Evolutionary conservation across 495 filamentous ascomycete species (phyloP).

Genomic region (Podospora bellae-mahoneyi): DNA sequence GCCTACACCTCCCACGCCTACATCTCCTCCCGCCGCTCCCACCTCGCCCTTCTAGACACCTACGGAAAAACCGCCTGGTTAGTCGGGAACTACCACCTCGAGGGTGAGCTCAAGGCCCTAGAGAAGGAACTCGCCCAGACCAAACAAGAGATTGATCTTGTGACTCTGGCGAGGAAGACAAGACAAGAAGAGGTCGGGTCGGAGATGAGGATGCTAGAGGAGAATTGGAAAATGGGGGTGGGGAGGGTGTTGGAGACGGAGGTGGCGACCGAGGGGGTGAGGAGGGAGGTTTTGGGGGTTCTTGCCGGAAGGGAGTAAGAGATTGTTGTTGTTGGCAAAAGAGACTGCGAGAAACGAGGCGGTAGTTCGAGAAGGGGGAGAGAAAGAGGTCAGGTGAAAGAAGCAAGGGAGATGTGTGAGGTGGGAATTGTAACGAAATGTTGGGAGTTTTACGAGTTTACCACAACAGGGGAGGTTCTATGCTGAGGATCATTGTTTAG

Average conservation of each 20-base stretch:
- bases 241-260: constrained; percentile 72
- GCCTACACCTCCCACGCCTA: constrained; percentile 67
- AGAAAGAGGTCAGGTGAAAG: too few species aligned
- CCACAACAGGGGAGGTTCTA: too few species aligned
- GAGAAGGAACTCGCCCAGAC: constrained; percentile 72
- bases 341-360: neutral
- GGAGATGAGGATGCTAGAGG: constrained; percentile 66
- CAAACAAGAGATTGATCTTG: constrained; percentile 61
- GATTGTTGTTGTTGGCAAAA: neutral
- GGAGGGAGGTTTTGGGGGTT: constrained; percentile 42
- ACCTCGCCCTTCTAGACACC: constrained; percentile 71
- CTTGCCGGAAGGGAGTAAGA: constrained; percentile 20
- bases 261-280: constrained; percentile 66
- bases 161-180: constrained; percentile 66
- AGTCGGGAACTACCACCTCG: constrained; percentile 73
- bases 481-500: too few species aligned
- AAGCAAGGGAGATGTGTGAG: too few species aligned
- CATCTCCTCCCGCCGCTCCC: constrained; percentile 59
- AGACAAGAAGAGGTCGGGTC: constrained; percentile 65
- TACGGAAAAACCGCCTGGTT: constrained; percentile 91
- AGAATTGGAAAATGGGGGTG: constrained; percentile 68
- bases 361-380: too few species aligned
- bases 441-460: too few species aligned
- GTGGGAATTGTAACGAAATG: too few species aligned
- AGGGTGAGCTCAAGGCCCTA: constrained; percentile 64